Evolutionary conservation across 2,329 filamentous ascomycete species (phyloP), one percentile per base, ranked within the genome.

Genomic region (Metarhizium anisopliae): DNA sequence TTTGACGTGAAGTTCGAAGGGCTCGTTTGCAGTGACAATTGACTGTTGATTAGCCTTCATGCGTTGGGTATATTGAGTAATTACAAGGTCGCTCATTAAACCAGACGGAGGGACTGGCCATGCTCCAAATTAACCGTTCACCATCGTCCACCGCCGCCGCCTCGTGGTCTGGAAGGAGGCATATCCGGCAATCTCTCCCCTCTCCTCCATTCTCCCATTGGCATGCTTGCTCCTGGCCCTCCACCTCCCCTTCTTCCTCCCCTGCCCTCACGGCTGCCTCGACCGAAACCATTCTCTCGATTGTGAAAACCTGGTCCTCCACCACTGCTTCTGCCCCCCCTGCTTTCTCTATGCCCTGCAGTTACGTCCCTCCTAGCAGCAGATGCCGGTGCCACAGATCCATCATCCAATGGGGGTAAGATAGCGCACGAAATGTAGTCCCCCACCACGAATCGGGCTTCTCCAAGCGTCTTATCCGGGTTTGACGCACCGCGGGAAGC

Each of bases 371-470:
- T 65, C 49, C 61, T 61, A 35, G 61, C 62, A 30, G 53, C 74
- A 13, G 79, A 75, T n/a, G 80, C 74, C 10, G 87, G 83, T 47
- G 85, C 85, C 43, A 95, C 84, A 36, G 81, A 82, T 0, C 91
- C 91, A 67, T 93, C 87, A 36, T 82, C 74, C 30, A 88, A 73
- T 1, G 90, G 89, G 47, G 89, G 85, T 55, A 93, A 75, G 58
- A 96, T 85, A 5, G 90, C 89, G 68, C 89, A 93, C 56, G 87
- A 86, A 45, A 97, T 79, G 66, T 88, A 95, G 70, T 97, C 93
- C 0, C 93, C 93, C 59, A 94, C 87, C 11, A 96, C 87, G 65
- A 96, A 95, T 25, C 86, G 82, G 38, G 82, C 84, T 54, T 95
- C 89, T 42, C 78, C 78, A 36, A 97, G 72, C 8, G 89, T 92